Evolutionary conservation across 73 alveolate species (phyloP), one percentile per base, ranked within the genome.

Genomic region (Paramecium bursaria): DNA sequence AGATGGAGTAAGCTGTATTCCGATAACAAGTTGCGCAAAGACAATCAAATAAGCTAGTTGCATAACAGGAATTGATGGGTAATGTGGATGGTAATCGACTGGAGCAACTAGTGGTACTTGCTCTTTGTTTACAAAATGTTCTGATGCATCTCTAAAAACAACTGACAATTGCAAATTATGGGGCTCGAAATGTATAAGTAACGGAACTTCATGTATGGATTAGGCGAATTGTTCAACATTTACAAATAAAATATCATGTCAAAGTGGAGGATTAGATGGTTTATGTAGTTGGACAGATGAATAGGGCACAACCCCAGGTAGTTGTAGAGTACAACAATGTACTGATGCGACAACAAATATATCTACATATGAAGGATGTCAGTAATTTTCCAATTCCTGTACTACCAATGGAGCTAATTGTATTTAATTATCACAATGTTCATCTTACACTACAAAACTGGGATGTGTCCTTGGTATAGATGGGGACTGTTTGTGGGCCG

Each of bases 321-420:
- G n/a, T n/a, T n/a, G n/a, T n/a, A n/a, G n/a, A n/a, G n/a, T n/a
- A n/a, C n/a, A n/a, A n/a, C n/a, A 67, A 67, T 67, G 82, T 21
- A 67, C 44, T 39, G 82, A 67, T 42, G n/a, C n/a, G n/a, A n/a
- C n/a, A n/a, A 67, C 44, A 4, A 19, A 1, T 67, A 47, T 35
- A 67, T 3, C 22, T 3, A 17, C 82, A 35, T 42, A 67, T 67
- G 25, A 44, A 31, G 10, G 44, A 35, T 67, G 82, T 39, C 17
- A 67, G 17, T 21, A 35, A 15, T 67, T 39, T 67, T 67, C 82
- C 3, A 31, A 31, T 31, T 9, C 4, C 22, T 67, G 82, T 67
- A 67, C 82, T 31, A 35, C 50, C 11, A 42, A 67, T 67, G 82
- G 82, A n/a, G n/a, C n/a, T n/a, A n/a, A n/a, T n/a, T n/a, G n/a